Conservation (phyloP, 2,329 filamentous ascomycete genomes). For the Verticillium klebahnii region DNA sequence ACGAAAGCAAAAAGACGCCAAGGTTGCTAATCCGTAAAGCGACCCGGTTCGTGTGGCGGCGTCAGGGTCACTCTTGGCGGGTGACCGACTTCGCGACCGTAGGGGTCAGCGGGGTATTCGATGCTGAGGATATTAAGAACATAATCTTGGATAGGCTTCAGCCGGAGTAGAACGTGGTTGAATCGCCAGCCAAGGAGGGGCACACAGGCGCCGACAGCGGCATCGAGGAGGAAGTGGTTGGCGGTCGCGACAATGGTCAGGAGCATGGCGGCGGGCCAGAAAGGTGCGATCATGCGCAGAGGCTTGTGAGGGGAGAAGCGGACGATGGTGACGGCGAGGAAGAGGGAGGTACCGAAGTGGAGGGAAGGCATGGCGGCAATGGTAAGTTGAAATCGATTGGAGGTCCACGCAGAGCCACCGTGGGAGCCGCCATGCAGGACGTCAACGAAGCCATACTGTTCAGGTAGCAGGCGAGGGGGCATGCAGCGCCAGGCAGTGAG, state of each 20-base stretch:
- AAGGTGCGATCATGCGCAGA: constrained; percentile 28
- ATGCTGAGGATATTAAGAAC: constrained; percentile 13
- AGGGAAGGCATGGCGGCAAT: constrained; percentile 45
- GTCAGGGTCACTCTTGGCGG: not conserved
- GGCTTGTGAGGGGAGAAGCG: constrained; percentile 34
- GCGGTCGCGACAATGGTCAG: constrained; percentile 34
- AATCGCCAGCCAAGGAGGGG: constrained; percentile 28
- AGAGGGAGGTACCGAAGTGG: constrained; percentile 38
- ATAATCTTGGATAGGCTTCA: constrained; percentile 22
- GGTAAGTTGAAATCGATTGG: constrained; percentile 40
- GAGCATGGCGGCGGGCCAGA: constrained; percentile 39
- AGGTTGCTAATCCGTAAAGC: not conserved
- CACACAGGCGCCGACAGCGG: constrained; percentile 26
- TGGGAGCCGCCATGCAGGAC: constrained; percentile 30
- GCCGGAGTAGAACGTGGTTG: constrained; percentile 18
- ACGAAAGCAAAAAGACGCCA: not conserved
- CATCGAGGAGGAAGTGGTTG: constrained; percentile 33
- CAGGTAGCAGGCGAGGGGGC: constrained; percentile 42
- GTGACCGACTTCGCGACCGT: not conserved
- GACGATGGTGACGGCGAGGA: constrained; percentile 27
- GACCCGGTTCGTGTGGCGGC: not conserved
- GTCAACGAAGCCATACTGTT: constrained; percentile 41
- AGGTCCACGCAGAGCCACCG: constrained; percentile 30
- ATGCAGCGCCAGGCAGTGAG: constrained; percentile 42
- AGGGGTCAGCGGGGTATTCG: not conserved